A percentile compares a stretch with the other conserved stretches of the same genome.
phyloP scores from a whole-genome alignment of 495 filamentous ascomycete species.

The Trichocladium uniseriatum region DNA sequence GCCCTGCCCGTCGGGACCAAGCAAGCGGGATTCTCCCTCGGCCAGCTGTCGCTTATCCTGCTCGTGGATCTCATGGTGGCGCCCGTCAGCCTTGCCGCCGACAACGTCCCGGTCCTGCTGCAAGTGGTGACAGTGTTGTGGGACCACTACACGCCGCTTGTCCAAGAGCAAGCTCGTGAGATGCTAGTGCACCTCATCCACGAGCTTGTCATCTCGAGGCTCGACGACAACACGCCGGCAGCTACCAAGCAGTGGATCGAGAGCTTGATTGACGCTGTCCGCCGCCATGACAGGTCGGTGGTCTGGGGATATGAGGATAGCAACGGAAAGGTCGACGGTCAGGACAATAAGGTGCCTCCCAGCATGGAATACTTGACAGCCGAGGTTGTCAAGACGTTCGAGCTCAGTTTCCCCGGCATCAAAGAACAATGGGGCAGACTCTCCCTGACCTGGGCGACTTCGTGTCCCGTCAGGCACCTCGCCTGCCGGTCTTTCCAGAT shows the following conservation, averaged over 20 bases:
- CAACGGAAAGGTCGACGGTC: slow-evolving; percentile 63
- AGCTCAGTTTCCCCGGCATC: slow-evolving; percentile 73
- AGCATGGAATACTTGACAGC: slow-evolving; percentile 77
- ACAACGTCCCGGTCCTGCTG: slow-evolving; percentile 73
- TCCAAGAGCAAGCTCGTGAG: slow-evolving; percentile 92
- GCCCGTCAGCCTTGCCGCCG: slow-evolving; percentile 64
- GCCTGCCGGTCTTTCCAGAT: slow-evolving; percentile 97
- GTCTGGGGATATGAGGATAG: slow-evolving; percentile 93
- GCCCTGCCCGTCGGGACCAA: slow-evolving; percentile 82
- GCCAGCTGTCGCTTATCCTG: slow-evolving; percentile 86
- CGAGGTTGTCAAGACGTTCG: slow-evolving; percentile 76
- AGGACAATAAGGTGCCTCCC: slow-evolving; percentile 69
- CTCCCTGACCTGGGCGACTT: slow-evolving; percentile 89
- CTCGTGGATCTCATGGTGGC: slow-evolving; percentile 95
- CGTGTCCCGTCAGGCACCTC: slow-evolving; percentile 89
- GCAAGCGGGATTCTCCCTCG: slow-evolving; percentile 80
- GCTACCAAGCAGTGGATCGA: slow-evolving; percentile 69
- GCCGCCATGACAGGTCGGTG: slow-evolving; percentile 72
- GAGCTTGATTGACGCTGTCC: slow-evolving; percentile 82
- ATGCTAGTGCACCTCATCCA: slow-evolving; percentile 98
- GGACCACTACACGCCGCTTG: slow-evolving; percentile 92
- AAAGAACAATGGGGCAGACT: slow-evolving; percentile 84
- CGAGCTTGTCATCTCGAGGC: slow-evolving; percentile 84
- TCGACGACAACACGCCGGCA: slow-evolving; percentile 60
- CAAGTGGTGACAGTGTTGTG: slow-evolving; percentile 90